Evolutionary conservation across 202 grass and related monocot genomes (phyloP).

Genomic region (Hordeum pubiflorum): DNA sequence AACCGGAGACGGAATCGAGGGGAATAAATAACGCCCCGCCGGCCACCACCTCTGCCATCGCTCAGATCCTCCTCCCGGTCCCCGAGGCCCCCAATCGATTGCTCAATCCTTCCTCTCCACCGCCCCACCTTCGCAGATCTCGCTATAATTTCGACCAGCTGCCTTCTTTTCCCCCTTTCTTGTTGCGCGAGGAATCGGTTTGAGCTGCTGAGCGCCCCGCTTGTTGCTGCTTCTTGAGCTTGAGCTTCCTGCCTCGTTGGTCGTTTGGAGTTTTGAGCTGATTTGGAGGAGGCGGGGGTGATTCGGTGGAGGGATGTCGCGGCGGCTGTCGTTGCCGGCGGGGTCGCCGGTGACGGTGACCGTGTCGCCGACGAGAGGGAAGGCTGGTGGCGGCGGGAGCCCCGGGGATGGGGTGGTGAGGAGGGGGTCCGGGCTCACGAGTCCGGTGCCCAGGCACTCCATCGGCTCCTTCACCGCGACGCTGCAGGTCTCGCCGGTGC

Average conservation of each 20-base stretch:
- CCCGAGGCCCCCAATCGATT: slow-evolving; percentile 40
- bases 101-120: slow-evolving; percentile 17
- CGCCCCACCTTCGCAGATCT: neutral
- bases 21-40: slow-evolving; percentile 27
- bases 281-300: neutral
- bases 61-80: slow-evolving; percentile 31
- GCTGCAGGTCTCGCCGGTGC: slow-evolving; percentile 41
- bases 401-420: slow-evolving; percentile 26
- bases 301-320: slow-evolving; percentile 28
- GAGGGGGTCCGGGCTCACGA: slow-evolving; percentile 51
- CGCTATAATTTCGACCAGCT: neutral
- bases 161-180: neutral
- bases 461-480: slow-evolving; percentile 28
- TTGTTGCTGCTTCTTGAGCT: neutral
- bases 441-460: slow-evolving; percentile 61
- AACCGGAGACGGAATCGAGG: neutral
- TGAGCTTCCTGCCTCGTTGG: neutral
- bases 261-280: neutral
- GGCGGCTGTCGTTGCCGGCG: slow-evolving; percentile 58
- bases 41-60: slow-evolving; percentile 19
- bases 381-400: neutral
- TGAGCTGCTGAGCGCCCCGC: neutral
- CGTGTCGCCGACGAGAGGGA: slow-evolving; percentile 42
- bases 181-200: neutral
- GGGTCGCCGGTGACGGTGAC: slow-evolving; percentile 73